Base-by-base conservation (phyloP, 352 stramenopile species). In the Phytophthora crassamura region DNA sequence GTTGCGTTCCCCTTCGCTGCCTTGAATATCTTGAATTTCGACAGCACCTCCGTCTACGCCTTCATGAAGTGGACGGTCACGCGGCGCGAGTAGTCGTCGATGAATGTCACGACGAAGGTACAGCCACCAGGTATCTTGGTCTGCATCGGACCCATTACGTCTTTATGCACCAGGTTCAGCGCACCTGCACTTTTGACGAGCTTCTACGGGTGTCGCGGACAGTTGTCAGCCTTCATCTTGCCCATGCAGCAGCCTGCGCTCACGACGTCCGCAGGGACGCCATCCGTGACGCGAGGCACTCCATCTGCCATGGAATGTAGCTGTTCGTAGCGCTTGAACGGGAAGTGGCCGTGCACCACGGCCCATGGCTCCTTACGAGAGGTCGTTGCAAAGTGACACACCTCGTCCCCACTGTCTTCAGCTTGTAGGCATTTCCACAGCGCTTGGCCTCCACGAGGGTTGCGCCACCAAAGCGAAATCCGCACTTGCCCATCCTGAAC, bases 71-170 rank as follows among this genome's bases (percentile, higher is more conserved):
- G 65, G 18, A 58, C 48, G 4, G 28, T 47, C 30, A 72, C 53
- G 45, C 59, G 54, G 22, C 61, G 28, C 14, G 61, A 65, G 36
- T 52, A 64, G 18, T 72, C 62, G 12, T 75, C 67, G 36, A 77
- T 57, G 50, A 67, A 70, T 6, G 55, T 50, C 4, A 67, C 34
- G 30, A 1, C 54, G 22, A 4, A 28, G 2, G 22, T 28, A 4
- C 22, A 28, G 22, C 4, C 53, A 33, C 59, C 60, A 15, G 43
- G 42, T 22, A 48, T 67, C 32, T 52, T 52, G 5, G 54, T 42
- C n/a, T 59, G 38, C 55, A 70, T 75, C 22, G 49, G 60, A 12
- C 67, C 54, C 36, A 68, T 59, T 3, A 70, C 45, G 25, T 75
- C 55, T 12, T 39, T 22, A 46, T 66, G 50, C 28, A 18, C 20